Conservation (phyloP, 169 alveolate genomes). For the Pseudocohnilembus persalinus region DNA sequence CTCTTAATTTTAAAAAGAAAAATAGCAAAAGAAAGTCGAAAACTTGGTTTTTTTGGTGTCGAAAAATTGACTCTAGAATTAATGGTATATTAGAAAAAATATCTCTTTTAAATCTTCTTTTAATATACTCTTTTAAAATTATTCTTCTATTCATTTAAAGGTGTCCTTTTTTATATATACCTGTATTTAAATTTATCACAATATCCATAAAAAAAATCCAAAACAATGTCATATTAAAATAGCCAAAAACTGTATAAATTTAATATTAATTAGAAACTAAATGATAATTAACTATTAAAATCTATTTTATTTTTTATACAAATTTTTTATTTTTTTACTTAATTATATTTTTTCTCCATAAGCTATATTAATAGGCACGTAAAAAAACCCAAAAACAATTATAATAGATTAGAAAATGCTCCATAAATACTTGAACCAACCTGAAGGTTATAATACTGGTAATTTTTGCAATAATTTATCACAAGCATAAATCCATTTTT, state of each 20-base stretch:
- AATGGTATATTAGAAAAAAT: not conserved
- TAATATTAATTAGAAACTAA: not conserved
- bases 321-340: not conserved
- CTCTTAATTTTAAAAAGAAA: not conserved
- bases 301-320: not conserved
- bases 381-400: not conserved
- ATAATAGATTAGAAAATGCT: not conserved
- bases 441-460: not conserved
- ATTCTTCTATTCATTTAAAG: not conserved
- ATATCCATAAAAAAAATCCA: not conserved
- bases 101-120: not conserved
- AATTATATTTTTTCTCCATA: not conserved
- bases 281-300: no score
- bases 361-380: not conserved
- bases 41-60: not conserved
- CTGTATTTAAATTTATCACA: not conserved
- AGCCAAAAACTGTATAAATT: not conserved
- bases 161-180: not conserved
- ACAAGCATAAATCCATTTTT: not conserved
- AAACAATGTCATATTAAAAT: not conserved
- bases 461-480: not conserved
- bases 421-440: not conserved
- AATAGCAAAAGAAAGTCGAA: not conserved
- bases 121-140: no score
- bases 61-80: not conserved